Evolutionary conservation across 306 rosid species (phyloP).

Genomic region (Gastrolobium bilobum): DNA sequence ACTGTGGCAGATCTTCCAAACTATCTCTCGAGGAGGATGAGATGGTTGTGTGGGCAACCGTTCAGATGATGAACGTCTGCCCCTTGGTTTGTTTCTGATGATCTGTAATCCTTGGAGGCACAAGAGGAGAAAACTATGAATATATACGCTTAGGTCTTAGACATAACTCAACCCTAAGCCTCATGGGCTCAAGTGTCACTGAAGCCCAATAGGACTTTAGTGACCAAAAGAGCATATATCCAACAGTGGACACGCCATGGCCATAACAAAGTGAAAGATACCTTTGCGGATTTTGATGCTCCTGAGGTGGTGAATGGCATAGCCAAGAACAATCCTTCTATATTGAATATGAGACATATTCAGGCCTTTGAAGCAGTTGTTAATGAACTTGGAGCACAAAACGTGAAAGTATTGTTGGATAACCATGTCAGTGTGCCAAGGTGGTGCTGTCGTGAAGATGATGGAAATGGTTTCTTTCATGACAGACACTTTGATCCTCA

Average conservation of each 20-base stretch:
- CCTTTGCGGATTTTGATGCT: slow-evolving; percentile 28
- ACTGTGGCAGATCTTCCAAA: too few species aligned
- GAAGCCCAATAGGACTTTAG: too few species aligned
- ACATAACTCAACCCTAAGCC: too few species aligned
- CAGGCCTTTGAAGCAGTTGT: slow-evolving; percentile 51
- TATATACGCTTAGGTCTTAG: too few species aligned
- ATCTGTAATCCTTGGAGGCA: too few species aligned
- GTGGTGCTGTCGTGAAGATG: slow-evolving; percentile 66
- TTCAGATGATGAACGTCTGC: too few species aligned
- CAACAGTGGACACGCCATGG: slow-evolving; percentile 63
- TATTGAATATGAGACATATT: slow-evolving; percentile 52
- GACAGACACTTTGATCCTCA: slow-evolving; percentile 60
- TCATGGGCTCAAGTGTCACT: too few species aligned
- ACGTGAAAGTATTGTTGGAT: slow-evolving; percentile 59
- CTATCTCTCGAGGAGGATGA: too few species aligned
- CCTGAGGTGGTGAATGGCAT: slow-evolving; percentile 45
- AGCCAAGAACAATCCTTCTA: slow-evolving; percentile 44
- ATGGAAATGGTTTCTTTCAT: slow-evolving; percentile 67
- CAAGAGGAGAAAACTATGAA: too few species aligned
- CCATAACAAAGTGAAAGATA: neutral
- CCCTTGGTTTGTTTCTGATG: too few species aligned
- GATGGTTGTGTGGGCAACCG: too few species aligned
- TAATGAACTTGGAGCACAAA: slow-evolving; percentile 49
- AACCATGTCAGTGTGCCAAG: slow-evolving; percentile 68
- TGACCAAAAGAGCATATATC: too few species aligned